phyloP scores from a whole-genome alignment of 78 protist genomes.

The Chrysochromulina tobinii region DNA sequence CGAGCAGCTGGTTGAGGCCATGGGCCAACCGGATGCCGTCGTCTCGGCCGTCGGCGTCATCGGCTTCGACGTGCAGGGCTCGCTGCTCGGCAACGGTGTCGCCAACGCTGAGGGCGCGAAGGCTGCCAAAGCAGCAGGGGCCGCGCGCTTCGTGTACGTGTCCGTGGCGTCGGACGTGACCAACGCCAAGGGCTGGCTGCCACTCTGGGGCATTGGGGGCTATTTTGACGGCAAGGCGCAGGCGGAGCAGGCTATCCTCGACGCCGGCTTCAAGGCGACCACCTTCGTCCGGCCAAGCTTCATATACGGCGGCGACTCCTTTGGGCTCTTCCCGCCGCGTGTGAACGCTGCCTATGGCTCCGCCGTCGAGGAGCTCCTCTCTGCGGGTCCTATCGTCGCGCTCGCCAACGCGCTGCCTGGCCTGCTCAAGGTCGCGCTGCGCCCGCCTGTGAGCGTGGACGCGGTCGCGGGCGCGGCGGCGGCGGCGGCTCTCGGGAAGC shows the following conservation, averaged over 20 bases:
- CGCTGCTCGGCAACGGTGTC: background rate
- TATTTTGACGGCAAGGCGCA: background rate
- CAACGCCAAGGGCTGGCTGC: background rate
- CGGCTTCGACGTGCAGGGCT: background rate
- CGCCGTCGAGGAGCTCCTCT: background rate
- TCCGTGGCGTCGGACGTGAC: background rate
- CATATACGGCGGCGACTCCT: background rate
- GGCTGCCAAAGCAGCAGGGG: background rate
- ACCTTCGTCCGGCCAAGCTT: background rate
- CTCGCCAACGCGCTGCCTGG: background rate
- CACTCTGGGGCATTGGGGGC: background rate
- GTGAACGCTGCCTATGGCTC: background rate
- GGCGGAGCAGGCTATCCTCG: background rate
- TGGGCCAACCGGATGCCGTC: background rate
- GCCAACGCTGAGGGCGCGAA: background rate
- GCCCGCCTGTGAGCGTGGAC: background rate
- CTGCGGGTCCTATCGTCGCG: background rate
- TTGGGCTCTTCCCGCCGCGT: background rate
- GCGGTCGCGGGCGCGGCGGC: background rate
- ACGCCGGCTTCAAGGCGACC: background rate
- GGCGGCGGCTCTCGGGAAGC: background rate
- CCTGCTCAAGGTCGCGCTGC: background rate
- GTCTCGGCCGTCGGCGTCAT: background rate
- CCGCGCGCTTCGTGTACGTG: background rate
- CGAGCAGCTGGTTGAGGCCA: background rate